phyloP scores from a whole-genome alignment of 2,329 filamentous ascomycete species.

The Fusarium equiseti region DNA sequence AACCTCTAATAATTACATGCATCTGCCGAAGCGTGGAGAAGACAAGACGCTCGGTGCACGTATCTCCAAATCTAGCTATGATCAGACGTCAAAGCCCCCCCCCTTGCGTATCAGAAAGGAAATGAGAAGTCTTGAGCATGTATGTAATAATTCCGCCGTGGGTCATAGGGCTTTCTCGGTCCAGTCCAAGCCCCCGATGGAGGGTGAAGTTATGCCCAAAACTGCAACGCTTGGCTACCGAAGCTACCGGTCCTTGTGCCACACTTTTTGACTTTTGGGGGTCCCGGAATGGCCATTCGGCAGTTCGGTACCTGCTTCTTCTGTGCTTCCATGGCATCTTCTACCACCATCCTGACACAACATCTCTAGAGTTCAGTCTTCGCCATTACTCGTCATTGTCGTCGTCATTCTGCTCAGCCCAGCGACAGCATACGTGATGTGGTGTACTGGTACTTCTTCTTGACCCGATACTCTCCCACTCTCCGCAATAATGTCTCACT shows the following conservation, averaged over 20 bases:
- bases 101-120: slow-evolving; percentile 10
- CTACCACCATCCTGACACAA: not conserved
- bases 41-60: slow-evolving; percentile 29
- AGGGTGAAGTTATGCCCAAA: slow-evolving; percentile 14
- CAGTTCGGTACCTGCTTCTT: slow-evolving; percentile 39
- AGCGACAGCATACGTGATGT: not conserved
- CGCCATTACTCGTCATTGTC: slow-evolving; percentile 16
- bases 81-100: slow-evolving; percentile 32
- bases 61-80: slow-evolving; percentile 10
- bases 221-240: slow-evolving; percentile 1
- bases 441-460: not conserved
- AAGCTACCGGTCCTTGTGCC: slow-evolving; percentile 25
- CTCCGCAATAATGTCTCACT: not conserved
- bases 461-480: slow-evolving; percentile 10
- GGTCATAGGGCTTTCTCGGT: slow-evolving; percentile 21
- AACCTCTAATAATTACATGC: slow-evolving; percentile 16
- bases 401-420: slow-evolving; percentile 37
- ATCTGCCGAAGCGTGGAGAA: slow-evolving; percentile 37
- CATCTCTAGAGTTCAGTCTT: not conserved
- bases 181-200: slow-evolving; percentile 28
- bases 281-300: slow-evolving; percentile 28
- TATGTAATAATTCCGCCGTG: slow-evolving; percentile 7
- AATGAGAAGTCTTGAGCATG: slow-evolving; percentile 8
- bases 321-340: slow-evolving; percentile 28
- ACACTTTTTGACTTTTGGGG: slow-evolving; percentile 8